Evolutionary conservation across 345 rosid genomes (phyloP).

Genomic region (Capsella bursapastoris): DNA sequence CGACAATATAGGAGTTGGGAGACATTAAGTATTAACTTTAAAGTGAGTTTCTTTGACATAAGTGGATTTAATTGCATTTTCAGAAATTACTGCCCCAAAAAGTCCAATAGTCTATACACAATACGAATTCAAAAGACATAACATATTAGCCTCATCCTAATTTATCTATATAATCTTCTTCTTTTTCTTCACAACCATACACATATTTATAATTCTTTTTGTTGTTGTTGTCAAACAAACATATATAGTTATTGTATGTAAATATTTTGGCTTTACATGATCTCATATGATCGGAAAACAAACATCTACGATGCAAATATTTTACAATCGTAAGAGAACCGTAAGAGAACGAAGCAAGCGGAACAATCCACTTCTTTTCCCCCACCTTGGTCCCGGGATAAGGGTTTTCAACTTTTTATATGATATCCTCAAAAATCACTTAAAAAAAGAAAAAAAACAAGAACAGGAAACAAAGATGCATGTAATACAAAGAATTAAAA

Average conservation of each 20-base stretch:
- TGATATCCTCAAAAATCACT: slow-evolving; percentile 1
- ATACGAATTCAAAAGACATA: slow-evolving; percentile 14
- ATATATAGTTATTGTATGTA: slow-evolving; percentile 5
- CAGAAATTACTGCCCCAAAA: slow-evolving; percentile 39
- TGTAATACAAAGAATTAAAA: background rate
- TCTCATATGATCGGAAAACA: background rate
- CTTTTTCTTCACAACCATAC: background rate
- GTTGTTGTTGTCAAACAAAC: background rate
- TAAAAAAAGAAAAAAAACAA: background rate
- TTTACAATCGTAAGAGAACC: background rate
- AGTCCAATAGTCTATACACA: slow-evolving; percentile 21
- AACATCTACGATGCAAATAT: slow-evolving; percentile 18
- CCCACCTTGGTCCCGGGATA: background rate
- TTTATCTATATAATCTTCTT: background rate
- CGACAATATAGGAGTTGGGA: slow-evolving; percentile 45
- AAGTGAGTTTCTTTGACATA: slow-evolving; percentile 42
- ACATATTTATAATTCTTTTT: background rate
- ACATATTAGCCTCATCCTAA: slow-evolving; percentile 7
- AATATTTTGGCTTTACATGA: slow-evolving; percentile 1
- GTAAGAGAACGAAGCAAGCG: background rate
- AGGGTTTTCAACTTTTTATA: background rate
- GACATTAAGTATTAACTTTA: slow-evolving; percentile 33
- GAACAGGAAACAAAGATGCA: slow-evolving; percentile 1
- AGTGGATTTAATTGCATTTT: slow-evolving; percentile 32
- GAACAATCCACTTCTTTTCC: background rate